These are phyloP conservation scores for Apophysomyces trapeziformis DNA, from an alignment of 371 early-diverging fungal genomes.

Conservation along the genomic window DNA sequence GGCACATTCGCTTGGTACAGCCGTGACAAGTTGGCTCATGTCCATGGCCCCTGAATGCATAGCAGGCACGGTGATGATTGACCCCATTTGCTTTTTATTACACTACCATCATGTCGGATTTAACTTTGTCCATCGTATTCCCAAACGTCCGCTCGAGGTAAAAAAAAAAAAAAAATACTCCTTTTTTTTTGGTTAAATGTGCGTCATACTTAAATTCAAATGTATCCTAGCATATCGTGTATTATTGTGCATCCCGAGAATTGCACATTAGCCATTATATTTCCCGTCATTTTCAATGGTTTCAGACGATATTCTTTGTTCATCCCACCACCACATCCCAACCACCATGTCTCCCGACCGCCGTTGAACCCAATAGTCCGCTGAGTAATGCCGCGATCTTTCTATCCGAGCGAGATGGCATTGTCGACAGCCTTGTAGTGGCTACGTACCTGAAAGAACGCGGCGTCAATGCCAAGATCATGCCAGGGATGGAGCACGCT, in stretches of 20 bases:
- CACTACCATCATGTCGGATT: constrained; percentile 67
- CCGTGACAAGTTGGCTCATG: constrained; percentile 49
- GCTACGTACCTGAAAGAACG: constrained; percentile 33
- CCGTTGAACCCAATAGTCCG: constrained; percentile 16
- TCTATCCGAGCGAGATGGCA: constrained; percentile 51
- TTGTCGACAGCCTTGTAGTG: constrained; percentile 44
- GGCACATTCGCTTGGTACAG: constrained; percentile 74
- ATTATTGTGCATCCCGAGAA: constrained; percentile 66
- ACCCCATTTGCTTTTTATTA: constrained; percentile 72
- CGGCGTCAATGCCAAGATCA: constrained; percentile 33
- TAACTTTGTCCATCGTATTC: constrained; percentile 69
- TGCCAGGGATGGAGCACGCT: constrained; percentile 56
- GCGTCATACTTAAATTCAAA: not conserved
- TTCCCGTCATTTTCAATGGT: constrained; percentile 69
- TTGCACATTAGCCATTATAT: constrained; percentile 67
- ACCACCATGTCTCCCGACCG: not conserved
- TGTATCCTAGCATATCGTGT: constrained; percentile 48
- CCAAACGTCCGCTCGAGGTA: constrained; percentile 56
- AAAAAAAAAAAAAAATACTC: not conserved
- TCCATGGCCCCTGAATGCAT: constrained; percentile 49
- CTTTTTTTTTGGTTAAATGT: not conserved
- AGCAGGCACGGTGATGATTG: constrained; percentile 60
- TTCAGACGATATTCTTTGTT: constrained; percentile 54
- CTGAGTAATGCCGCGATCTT: constrained; percentile 39
- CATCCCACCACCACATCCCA: constrained; percentile 13